Evolutionary conservation across 163 green algal species (phyloP).

Genomic region (Chlamydomonas reinhardtii): DNA sequence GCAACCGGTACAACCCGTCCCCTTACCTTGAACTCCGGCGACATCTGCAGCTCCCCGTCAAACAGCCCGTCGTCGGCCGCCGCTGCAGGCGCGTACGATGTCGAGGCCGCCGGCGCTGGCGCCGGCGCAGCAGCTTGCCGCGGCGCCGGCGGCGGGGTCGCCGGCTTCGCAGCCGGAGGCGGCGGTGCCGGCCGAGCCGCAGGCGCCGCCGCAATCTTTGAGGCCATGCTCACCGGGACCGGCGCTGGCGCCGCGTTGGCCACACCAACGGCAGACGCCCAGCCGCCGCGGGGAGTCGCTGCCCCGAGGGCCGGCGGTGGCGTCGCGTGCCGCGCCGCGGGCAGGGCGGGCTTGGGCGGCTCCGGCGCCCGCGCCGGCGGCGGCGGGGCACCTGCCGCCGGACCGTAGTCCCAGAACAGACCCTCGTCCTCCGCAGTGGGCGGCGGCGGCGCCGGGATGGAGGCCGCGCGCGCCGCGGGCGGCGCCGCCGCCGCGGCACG

Average conservation of each 20-base stretch:
- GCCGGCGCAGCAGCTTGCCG: background rate
- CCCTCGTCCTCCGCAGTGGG: conserved; percentile 59
- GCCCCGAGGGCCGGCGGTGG: background rate
- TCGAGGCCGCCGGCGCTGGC: conserved; percentile 4
- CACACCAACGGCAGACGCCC: conserved; percentile 26
- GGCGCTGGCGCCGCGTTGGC: background rate
- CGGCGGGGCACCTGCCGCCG: background rate
- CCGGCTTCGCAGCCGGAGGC: conserved; percentile 16
- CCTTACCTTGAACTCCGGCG: conserved; percentile 48
- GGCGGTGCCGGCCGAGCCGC: conserved; percentile 5
- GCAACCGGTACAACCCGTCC: background rate
- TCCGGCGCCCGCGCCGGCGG: background rate
- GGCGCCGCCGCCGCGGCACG: background rate
- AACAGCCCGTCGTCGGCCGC: conserved; percentile 45
- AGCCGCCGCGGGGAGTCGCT: conserved; percentile 8
- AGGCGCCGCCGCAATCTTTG: conserved; percentile 22
- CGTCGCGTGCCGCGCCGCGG: background rate
- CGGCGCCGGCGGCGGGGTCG: background rate
- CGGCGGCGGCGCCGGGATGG: background rate
- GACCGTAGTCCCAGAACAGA: conserved; percentile 85
- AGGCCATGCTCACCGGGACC: conserved; percentile 30
- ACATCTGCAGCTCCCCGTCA: conserved; percentile 52
- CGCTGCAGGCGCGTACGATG: background rate
- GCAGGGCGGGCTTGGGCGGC: background rate
- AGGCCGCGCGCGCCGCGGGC: background rate